Evolutionary conservation across 495 filamentous ascomycete genomes (phyloP).

Genomic region (Tuber magnatum): DNA sequence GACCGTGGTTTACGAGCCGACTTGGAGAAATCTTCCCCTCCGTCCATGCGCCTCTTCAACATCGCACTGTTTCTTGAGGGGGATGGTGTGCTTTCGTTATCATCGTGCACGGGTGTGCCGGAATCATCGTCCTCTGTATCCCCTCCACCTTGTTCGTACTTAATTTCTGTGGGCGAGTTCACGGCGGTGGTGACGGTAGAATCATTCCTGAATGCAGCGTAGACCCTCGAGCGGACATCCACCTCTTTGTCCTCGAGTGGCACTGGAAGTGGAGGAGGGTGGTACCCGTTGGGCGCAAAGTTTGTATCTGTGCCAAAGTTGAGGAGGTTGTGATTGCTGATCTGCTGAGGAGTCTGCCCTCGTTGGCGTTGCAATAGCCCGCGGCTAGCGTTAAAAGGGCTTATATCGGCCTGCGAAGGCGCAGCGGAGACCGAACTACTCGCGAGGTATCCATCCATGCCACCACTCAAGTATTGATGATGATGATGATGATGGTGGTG

Average conservation of each 20-base stretch:
- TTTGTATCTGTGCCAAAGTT: conserved; percentile 41
- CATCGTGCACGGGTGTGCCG: conserved; percentile 32
- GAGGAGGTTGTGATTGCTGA: conserved; percentile 27
- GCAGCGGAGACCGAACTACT: conserved; percentile 28
- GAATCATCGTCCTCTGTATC: conserved; percentile 34
- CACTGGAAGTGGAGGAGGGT: conserved; percentile 30
- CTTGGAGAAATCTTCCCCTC: conserved; percentile 35
- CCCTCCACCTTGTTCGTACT: conserved; percentile 36
- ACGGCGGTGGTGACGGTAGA: conserved; percentile 36
- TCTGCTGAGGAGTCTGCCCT: conserved; percentile 24
- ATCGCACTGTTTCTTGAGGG: conserved; percentile 30
- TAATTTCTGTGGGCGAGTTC: conserved; percentile 40
- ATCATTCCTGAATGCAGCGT: conserved; percentile 37
- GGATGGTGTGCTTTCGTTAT: conserved; percentile 29
- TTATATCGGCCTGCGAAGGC: conserved; percentile 34
- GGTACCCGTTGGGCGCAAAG: conserved; percentile 40
- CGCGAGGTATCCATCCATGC: conserved; percentile 29
- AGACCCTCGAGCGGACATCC: conserved; percentile 38
- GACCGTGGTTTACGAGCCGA: conserved; percentile 33
- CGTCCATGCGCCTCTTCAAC: conserved; percentile 35
- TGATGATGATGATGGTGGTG: conserved; percentile 34
- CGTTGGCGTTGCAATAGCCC: conserved; percentile 34
- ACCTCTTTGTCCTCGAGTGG: conserved; percentile 35
- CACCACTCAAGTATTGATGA: conserved; percentile 29
- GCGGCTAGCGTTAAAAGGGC: conserved; percentile 33